phyloP scores from a whole-genome alignment of 1,139 yeast genomes.

The Torulaspora pretoriensis region DNA sequence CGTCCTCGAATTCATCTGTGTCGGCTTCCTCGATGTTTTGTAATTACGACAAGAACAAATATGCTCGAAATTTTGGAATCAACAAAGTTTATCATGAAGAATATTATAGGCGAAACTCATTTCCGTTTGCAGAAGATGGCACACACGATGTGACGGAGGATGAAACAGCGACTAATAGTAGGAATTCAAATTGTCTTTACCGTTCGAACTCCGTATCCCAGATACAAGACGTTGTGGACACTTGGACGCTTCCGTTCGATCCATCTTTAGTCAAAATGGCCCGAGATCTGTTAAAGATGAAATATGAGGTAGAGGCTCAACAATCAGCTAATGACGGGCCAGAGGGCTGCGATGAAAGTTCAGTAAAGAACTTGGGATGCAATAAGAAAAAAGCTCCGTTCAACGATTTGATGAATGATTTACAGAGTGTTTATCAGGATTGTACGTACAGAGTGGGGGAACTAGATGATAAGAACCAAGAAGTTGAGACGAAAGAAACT shows the following conservation, averaged over 20 bases:
- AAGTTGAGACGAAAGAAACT: conserved; percentile 35
- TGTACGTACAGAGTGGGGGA: conserved; percentile 38
- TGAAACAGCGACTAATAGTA: conserved; percentile 1
- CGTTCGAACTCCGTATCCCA: conserved; percentile 44
- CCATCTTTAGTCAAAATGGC: conserved; percentile 34
- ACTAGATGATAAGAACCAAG: conserved; percentile 38
- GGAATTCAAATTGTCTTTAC: conserved; percentile 10
- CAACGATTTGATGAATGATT: conserved; percentile 13
- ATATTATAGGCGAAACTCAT: conserved; percentile 26
- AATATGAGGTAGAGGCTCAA: conserved; percentile 23
- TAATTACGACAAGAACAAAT: conserved; percentile 27
- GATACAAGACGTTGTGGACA: conserved; percentile 40
- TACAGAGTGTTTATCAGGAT: conserved; percentile 21
- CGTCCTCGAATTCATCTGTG: conserved; percentile 19
- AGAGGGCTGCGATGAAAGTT: conserved; percentile 13
- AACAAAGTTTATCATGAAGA: conserved; percentile 26
- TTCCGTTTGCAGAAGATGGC: conserved; percentile 20
- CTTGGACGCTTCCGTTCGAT: conserved; percentile 37
- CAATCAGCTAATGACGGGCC: conserved; percentile 24
- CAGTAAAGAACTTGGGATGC: conserved; percentile 5
- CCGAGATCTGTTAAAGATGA: conserved; percentile 29
- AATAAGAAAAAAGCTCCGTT: conserved; percentile 16
- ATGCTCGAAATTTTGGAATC: conserved; percentile 16
- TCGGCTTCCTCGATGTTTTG: conserved; percentile 31
- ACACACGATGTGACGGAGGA: conserved; percentile 9